Evolutionary conservation across 306 rosid species (phyloP).

Genomic region (Calophaca sinica): DNA sequence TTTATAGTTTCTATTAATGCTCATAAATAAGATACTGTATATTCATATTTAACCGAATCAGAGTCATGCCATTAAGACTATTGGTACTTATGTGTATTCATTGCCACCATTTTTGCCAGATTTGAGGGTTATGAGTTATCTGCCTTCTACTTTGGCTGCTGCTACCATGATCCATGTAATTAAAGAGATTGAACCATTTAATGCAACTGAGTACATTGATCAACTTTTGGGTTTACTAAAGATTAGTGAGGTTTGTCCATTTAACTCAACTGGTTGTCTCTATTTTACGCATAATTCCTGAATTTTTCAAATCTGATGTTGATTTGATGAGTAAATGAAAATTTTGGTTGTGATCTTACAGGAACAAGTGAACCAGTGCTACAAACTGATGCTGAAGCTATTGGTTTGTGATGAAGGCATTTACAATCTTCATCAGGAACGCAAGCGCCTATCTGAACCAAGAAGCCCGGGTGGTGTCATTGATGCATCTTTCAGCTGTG

Average conservation of each 20-base stretch:
- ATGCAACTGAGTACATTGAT: constrained; percentile 66
- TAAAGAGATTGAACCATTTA: constrained; percentile 70
- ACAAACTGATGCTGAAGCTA: constrained; percentile 59
- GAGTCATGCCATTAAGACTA: background rate
- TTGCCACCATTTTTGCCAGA: constrained; percentile 54
- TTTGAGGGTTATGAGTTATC: constrained; percentile 64
- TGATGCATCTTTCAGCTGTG: constrained; percentile 76
- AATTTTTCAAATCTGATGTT: constrained; percentile 2
- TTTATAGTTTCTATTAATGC: background rate
- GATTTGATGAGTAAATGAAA: constrained; percentile 31
- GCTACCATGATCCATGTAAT: constrained; percentile 83
- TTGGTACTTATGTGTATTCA: constrained; percentile 19
- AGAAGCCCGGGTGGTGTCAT: constrained; percentile 74
- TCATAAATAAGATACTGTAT: constrained; percentile 1
- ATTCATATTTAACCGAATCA: constrained; percentile 2
- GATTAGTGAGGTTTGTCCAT: constrained; percentile 72
- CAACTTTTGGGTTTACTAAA: constrained; percentile 74
- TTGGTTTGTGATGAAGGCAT: constrained; percentile 50
- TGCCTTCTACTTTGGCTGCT: constrained; percentile 86
- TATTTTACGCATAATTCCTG: background rate
- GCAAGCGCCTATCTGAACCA: constrained; percentile 58
- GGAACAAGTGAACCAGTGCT: constrained; percentile 78
- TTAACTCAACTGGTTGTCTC: constrained; percentile 17
- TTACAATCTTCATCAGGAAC: constrained; percentile 53
- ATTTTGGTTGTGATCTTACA: constrained; percentile 50